Base-by-base conservation (phyloP, 768 basidiomycete species). In the Tulasnella sp. region DNA sequence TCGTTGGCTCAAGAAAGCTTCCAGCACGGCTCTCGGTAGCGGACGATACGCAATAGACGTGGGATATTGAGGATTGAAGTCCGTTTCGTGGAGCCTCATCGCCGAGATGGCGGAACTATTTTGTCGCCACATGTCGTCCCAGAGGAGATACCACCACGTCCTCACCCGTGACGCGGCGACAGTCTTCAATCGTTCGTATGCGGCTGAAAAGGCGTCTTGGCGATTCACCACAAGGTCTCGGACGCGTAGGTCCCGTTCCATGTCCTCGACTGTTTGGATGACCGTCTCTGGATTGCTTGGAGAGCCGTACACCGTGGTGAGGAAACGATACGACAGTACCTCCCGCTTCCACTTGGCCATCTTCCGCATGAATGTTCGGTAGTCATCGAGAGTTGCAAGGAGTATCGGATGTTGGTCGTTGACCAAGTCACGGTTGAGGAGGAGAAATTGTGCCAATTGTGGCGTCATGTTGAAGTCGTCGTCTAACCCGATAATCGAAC, bases 71-170 rank as follows among this genome's bases (percentile, higher is more conserved):
- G 86, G 85, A 64, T 82, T 77, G 65, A 88, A 89, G 63, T 83
- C 80, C 0, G 72, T 31, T 2, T 73, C 75, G 62, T 82, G 72
- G 5, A 68, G 71, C 43, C 66, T 55, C 12, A 87, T 66, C 14
- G 69, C 72, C 15, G 69, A 62, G 43, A 84, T 77, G 0, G 81
- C 78, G 41, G 76, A 73, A 62, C 77, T 66, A 64, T 87, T 86
- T 53, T 83, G 72, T 60, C 83, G 72, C 83, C 83, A 87, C 6
- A 85, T 65, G 65, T 86, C 84, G 64, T 87, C 84, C 82, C 83
- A 87, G 62, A 84, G 79, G 11, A 86, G 72, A 62, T 82, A 86
- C 86, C 86, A 89, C 81, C 84, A 86, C 2, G 78, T 76, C 3
- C 75, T 69, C 1, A 78, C 66, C 61, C 75, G 71, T 1, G 76